Evolutionary conservation across 148 eudicot genomes (phyloP).

Genomic region (Rheum nobile): DNA sequence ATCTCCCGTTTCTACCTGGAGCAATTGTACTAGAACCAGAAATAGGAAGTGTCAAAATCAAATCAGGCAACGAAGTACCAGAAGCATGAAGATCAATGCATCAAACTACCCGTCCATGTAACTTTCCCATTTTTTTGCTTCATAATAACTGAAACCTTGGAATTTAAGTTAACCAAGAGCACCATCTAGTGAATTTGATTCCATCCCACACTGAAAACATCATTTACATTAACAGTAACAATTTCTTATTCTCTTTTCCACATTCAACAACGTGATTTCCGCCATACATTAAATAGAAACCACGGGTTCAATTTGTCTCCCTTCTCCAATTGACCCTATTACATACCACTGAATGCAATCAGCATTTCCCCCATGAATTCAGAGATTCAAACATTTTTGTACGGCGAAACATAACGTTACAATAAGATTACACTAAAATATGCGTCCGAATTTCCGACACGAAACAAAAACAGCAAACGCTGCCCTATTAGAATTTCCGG

Average conservation of each 20-base stretch:
- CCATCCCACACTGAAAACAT: not conserved
- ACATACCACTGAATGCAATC: not conserved
- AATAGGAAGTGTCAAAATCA: not conserved
- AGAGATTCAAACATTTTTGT: not conserved
- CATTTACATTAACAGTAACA: not conserved
- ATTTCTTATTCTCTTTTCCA: not conserved
- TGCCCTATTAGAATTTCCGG: too few species aligned
- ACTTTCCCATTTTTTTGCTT: not conserved
- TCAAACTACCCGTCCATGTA: not conserved
- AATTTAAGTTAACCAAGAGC: not conserved
- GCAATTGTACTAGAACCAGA: constrained; percentile 23
- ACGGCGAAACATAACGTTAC: too few species aligned
- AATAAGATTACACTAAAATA: too few species aligned
- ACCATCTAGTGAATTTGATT: not conserved
- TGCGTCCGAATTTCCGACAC: too few species aligned
- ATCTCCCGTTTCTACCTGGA: constrained; percentile 32
- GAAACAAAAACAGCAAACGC: too few species aligned
- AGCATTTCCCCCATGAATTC: not conserved
- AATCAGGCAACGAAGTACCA: not conserved
- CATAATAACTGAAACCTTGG: not conserved
- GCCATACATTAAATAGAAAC: not conserved
- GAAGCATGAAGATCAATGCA: not conserved
- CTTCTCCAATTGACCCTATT: not conserved
- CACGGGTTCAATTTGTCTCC: not conserved
- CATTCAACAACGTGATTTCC: not conserved